Base-by-base conservation (phyloP, 768 basidiomycete species). In the Pleurotus giganteus region DNA sequence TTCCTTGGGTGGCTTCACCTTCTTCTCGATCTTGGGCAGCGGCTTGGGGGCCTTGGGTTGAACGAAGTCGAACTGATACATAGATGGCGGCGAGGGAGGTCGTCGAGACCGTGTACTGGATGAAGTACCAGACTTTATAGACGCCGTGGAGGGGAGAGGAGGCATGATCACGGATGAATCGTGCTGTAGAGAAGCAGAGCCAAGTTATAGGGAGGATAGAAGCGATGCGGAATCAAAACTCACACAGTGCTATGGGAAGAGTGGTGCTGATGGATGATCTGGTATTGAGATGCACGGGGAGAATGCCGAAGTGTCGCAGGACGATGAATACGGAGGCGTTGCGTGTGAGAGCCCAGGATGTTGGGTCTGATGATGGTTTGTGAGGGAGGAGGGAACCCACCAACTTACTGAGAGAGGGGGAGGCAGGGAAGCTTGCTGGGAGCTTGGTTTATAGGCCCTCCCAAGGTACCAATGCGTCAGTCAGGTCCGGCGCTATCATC, bases 11-110 rank as follows among this genome's bases (percentile, higher is more conserved):
- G 49, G 21, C 21, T 51, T 51, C 15, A 3, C 19, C 27, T 51
- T 51, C 24, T 51, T 51, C 49, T 51, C 49, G 19, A 51, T 36
- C 49, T 51, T 51, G 31, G 49, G 49, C 31, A 51, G 32, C 21
- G 49, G 49, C 34, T 37, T 51, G 5, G 49, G 49, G 17, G 49
- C 49, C 37, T 51, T 51, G 31, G 49, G 49, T 37, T 39, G 49
- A 15, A 51, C 23, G 34, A 51, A 51, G 24, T 51, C 49, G 49
- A 13, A 51, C 21, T 51, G 49, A 26, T 51, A 51, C 49, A 51
- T 51, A 12, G 31, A 36, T 23, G 49, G 49, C 9, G 49, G 49
- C 12, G 49, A 51, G 36, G 49, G 49, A 4, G 49, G 49, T 9
- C 49, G 49, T 19, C 31, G 31, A 34, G 49, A 51, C 15, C 34